Percentiles rank a stretch among this genome's conserved stretches.
Evolutionary conservation across 805 yeast species (phyloP).

Genomic region (Wickerhamiella qilinensis): DNA sequence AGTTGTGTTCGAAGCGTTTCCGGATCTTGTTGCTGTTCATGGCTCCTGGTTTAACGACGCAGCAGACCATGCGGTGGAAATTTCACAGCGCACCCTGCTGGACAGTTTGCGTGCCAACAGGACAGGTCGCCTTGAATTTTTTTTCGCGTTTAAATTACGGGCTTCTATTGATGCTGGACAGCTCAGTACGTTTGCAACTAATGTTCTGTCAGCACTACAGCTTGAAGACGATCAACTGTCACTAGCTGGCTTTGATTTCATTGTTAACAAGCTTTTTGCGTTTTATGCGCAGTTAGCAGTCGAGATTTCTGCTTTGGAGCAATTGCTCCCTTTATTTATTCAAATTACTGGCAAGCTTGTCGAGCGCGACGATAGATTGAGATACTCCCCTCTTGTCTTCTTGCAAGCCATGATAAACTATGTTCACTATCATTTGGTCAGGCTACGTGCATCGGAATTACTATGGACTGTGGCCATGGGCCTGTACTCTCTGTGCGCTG

Average conservation of each 20-base stretch:
- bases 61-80: constrained; percentile 1
- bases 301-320: background rate
- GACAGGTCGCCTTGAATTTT: background rate
- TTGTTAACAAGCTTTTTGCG: constrained; percentile 8
- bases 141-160: constrained; percentile 1
- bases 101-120: background rate
- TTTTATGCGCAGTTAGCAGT: constrained; percentile 3
- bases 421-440: background rate
- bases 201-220: constrained; percentile 6
- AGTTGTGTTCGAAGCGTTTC: background rate
- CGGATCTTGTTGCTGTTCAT: background rate
- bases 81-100: constrained; percentile 1
- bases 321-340: constrained; percentile 2
- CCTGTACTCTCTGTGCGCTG: background rate
- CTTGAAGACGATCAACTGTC: background rate
- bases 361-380: constrained; percentile 3
- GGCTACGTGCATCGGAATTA: background rate
- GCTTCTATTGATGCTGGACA: constrained; percentile 4
- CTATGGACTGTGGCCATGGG: background rate
- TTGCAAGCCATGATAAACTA: constrained; percentile 1
- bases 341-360: background rate
- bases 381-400: constrained; percentile 3
- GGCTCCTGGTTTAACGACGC: constrained; percentile 2
- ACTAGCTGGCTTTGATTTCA: constrained; percentile 5
- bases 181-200: constrained; percentile 3